Evolutionary conservation across 2,329 filamentous ascomycete genomes (phyloP), one percentile per base, ranked within the genome.

Genomic region (Ceratocystiopsis minuta): DNA sequence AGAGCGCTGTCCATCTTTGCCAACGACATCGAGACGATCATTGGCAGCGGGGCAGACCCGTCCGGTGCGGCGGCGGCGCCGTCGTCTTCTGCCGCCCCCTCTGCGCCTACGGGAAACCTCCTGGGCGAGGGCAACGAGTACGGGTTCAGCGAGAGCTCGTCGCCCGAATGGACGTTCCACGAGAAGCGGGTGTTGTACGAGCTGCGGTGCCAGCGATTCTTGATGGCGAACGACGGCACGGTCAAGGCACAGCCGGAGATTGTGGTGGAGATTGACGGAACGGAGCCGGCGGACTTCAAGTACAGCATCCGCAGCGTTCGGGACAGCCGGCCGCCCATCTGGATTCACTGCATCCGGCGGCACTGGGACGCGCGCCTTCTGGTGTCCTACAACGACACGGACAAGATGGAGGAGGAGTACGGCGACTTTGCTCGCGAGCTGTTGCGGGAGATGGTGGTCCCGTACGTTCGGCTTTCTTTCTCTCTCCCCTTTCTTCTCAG

Each of bases 341-440:
- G 47, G 41, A 44, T 59, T 9, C 56, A 59, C 45, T 56, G 52
- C 16, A 46, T 57, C 15, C 50, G 47, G 4, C 53, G 52, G 14
- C 49, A 53, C 38, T 59, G 55, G 56, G 56, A 59, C 39, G 41
- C 54, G 9, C 51, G 49, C n/a, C 43, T 56, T 9, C 37, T 46
- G 7, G 39, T 53, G n/a, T 39, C 45, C 4, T 49, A 53, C 41
- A 47, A 42, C 36, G 36, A 49, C 5, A 47, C 42, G 0, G 42
- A 50, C 2, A 38, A 46, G n/a, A 16, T 51, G 7, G 49, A 55
- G 37, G 16, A 28, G 1, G 34, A 33, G 12, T 54, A 50, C 35
- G 51, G 49, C 6, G 37, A 38, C 2, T 55, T 57, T 45, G 52
- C 54, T 7, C 46, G 40, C 4, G 38, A 38, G n/a, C 37, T 59